These are phyloP conservation scores for Aspergillus eucalypticola DNA, from an alignment of 2,329 filamentous ascomycete species.

Conservation along the genomic window DNA sequence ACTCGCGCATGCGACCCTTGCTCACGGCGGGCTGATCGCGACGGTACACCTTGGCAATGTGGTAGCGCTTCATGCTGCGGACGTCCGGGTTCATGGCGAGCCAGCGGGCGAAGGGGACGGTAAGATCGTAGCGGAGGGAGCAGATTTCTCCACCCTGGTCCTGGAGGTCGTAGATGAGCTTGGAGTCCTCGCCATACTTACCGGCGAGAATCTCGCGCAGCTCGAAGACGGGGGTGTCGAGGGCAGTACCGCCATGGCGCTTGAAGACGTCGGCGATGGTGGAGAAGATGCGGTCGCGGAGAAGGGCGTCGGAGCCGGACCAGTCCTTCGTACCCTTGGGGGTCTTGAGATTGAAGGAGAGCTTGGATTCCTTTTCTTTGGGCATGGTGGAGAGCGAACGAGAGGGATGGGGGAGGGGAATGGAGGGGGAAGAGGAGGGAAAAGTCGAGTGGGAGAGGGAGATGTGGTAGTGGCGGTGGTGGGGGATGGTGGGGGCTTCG, in stretches of 20 bases:
- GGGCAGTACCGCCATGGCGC: slow-evolving; percentile 74
- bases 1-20: slow-evolving; percentile 91
- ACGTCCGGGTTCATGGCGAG: slow-evolving; percentile 86
- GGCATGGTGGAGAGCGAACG: slow-evolving; percentile 17
- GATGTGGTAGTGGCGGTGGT: slow-evolving; percentile 16
- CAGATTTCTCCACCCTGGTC: slow-evolving; percentile 86
- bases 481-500: slow-evolving; percentile 19
- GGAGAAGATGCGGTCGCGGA: slow-evolving; percentile 76
- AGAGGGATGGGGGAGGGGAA: neutral
- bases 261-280: slow-evolving; percentile 79
- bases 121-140: slow-evolving; percentile 82
- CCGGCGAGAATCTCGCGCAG: slow-evolving; percentile 81
- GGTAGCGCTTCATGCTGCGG: slow-evolving; percentile 86
- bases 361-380: slow-evolving; percentile 41
- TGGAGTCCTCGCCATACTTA: slow-evolving; percentile 90
- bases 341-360: slow-evolving; percentile 72
- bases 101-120: slow-evolving; percentile 88
- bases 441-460: slow-evolving; percentile 12
- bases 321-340: slow-evolving; percentile 91
- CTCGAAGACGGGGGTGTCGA: slow-evolving; percentile 84
- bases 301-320: slow-evolving; percentile 75
- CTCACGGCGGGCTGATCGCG: slow-evolving; percentile 82
- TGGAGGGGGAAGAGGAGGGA: slow-evolving; percentile 11
- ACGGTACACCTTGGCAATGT: slow-evolving; percentile 90
- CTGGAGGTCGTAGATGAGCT: slow-evolving; percentile 86